These are phyloP conservation scores for Phyllostachys edulis DNA, from an alignment of 176 grass and related monocot genomes.

Conservation along the genomic window DNA sequence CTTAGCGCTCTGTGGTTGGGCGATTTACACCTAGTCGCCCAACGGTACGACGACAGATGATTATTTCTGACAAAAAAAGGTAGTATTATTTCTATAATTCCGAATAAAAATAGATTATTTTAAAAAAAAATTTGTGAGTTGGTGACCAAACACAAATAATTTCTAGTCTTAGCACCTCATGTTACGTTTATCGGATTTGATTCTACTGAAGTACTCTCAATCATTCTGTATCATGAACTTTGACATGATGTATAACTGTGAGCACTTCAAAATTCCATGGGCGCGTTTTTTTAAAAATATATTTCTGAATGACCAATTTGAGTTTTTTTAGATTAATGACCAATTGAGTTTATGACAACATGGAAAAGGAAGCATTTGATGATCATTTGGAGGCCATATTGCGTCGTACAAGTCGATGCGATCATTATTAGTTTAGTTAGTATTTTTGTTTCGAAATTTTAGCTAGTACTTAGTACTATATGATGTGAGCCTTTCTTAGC, in stretches of 20 bases:
- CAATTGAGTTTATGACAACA: background rate
- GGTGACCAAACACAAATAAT: background rate
- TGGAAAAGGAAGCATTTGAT: background rate
- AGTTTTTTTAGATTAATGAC: background rate
- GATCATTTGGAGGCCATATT: background rate
- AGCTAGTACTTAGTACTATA: background rate
- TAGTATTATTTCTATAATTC: too few relatives aligned
- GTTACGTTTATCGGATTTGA: background rate
- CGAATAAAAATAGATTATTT: too few relatives aligned
- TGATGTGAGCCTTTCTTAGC: background rate
- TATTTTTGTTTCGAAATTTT: background rate
- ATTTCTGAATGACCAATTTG: background rate
- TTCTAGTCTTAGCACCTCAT: background rate
- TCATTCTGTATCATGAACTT: background rate
- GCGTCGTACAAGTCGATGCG: background rate
- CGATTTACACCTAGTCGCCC: too few relatives aligned
- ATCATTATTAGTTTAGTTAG: background rate
- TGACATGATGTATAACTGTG: too few relatives aligned
- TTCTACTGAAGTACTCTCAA: background rate
- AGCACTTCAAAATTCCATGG: background rate
- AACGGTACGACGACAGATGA: too few relatives aligned
- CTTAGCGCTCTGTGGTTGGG: too few relatives aligned
- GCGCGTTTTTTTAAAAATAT: background rate
- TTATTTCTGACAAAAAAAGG: too few relatives aligned
- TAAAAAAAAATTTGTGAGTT: too few relatives aligned